Evolutionary conservation across 768 basidiomycete species (phyloP).

Genomic region (Psilocybe sp.): DNA sequence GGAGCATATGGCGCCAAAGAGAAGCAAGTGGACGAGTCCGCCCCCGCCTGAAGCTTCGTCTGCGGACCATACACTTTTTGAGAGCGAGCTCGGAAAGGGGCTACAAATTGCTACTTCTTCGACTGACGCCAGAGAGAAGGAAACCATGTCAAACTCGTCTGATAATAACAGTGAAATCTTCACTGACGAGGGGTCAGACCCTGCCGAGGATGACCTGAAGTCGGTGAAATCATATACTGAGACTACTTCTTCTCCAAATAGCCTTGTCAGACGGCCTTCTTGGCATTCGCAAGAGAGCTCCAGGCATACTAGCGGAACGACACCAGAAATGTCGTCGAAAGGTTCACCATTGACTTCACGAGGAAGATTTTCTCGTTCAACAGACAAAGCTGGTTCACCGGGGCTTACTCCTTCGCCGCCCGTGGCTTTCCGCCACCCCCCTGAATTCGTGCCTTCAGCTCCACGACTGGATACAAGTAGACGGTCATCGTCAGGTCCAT

Average conservation of each 20-base stretch:
- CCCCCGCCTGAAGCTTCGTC: slow-evolving; percentile 75
- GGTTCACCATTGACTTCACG: slow-evolving; percentile 18
- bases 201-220: slow-evolving; percentile 65
- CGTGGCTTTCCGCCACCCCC: slow-evolving; percentile 18
- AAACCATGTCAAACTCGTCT: slow-evolving; percentile 43
- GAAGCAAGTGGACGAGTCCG: slow-evolving; percentile 82
- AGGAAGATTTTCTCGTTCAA: slow-evolving; percentile 25
- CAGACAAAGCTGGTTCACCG: slow-evolving; percentile 15
- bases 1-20: slow-evolving; percentile 79
- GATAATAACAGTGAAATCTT: slow-evolving; percentile 63
- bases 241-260: slow-evolving; percentile 29
- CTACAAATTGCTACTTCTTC: slow-evolving; percentile 69
- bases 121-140: slow-evolving; percentile 54
- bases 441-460: slow-evolving; percentile 23
- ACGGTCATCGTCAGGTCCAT: slow-evolving; percentile 42
- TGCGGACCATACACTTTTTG: slow-evolving; percentile 63
- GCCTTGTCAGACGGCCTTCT: slow-evolving; percentile 42
- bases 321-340: slow-evolving; percentile 13
- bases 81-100: slow-evolving; percentile 62
- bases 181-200: slow-evolving; percentile 66
- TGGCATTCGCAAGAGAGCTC: slow-evolving; percentile 37
- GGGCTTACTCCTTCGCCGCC: slow-evolving; percentile 11
- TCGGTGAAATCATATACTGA: slow-evolving; percentile 68
- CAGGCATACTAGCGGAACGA: slow-evolving; percentile 10
- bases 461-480: slow-evolving; percentile 37